Evolutionary conservation across 176 grass and related monocot species (phyloP).

Genomic region (Avena sativa): DNA sequence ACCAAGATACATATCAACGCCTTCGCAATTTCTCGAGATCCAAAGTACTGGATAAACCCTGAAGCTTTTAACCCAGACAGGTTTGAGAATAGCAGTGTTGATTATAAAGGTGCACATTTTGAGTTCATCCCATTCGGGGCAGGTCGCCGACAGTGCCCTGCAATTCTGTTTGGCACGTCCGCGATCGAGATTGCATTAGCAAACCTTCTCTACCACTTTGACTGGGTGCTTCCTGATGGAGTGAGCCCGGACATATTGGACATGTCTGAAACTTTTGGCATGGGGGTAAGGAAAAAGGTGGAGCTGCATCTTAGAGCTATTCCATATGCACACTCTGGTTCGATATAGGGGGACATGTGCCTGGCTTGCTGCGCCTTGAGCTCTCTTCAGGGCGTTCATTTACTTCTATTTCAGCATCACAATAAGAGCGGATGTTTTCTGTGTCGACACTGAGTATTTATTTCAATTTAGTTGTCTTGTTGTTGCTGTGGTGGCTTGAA

Average conservation of each 20-base stretch:
- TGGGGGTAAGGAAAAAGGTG: background rate
- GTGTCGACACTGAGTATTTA: too few relatives aligned
- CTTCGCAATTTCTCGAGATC: background rate
- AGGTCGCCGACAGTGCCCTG: conserved; percentile 21
- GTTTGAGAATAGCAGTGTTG: conserved; percentile 24
- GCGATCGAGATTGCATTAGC: conserved; percentile 45
- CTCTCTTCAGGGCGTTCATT: background rate
- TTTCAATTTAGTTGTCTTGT: too few relatives aligned
- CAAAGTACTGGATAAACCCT: background rate
- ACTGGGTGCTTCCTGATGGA: conserved; percentile 46
- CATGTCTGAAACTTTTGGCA: conserved; percentile 30
- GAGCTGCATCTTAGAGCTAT: background rate
- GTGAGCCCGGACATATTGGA: conserved; percentile 5
- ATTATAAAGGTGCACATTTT: conserved; percentile 43
- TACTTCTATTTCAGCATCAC: background rate
- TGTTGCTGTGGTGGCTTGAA: too few relatives aligned
- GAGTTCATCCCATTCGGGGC: conserved; percentile 54
- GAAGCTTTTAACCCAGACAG: conserved; percentile 8
- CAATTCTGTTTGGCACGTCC: conserved; percentile 26
- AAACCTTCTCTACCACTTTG: conserved; percentile 53
- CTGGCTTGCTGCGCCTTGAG: background rate
- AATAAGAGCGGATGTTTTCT: background rate
- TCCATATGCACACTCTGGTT: background rate
- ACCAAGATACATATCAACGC: background rate
- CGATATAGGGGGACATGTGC: background rate